Base-by-base conservation (phyloP, 75 land plant species). In the Pinus tabuliformis region DNA sequence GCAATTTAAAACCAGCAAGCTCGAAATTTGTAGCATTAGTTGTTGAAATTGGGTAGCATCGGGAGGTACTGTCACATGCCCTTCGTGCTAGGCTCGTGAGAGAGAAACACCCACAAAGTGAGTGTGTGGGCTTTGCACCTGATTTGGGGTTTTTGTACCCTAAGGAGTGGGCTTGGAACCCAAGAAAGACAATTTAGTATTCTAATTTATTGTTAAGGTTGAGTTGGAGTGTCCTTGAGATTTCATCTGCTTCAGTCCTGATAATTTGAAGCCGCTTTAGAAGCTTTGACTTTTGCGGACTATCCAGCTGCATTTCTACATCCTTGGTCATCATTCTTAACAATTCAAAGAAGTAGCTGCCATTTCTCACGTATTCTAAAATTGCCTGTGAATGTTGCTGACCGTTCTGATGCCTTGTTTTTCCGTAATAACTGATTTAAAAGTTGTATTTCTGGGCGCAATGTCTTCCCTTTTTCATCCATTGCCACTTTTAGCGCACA, bases 401-500 rank as follows among this genome's bases (percentile, higher is more conserved):
- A 30, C 24, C 86, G 61, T 13, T 84, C 84, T 17, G 62, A 45
- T 2, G 33, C 59, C 17, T 58, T 72, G 1, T 33, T 65, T 17
- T 81, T 77, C 20, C 60, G 74, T 56, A 84, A 57, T 28, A 84
- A 76, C 86, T 81, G 73, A 37, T 84, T 84, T 56, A 84, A 22
- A 60, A 84, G 77, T 57, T 64, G 86, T 39, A 84, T 82, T 66
- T 84, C 86, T 54, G 86, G 80, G 24, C 84, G 84, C 5, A 84
- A 77, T n/a, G 85, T 81, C 61, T 81, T 82, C 49, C 70, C 85
- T 60, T 82, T 84, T 76, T 77, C 86, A 21, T 18, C 73, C 84
- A 84, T 81, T 22, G 86, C 86, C n/a, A 77, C 58, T 59, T 84
- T 78, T 54, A 84, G 74, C 15, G 62, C 75, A 39, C 66, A 57